Conservation (phyloP, 2,329 filamentous ascomycete species). For the Stemphylium lycopersici region DNA sequence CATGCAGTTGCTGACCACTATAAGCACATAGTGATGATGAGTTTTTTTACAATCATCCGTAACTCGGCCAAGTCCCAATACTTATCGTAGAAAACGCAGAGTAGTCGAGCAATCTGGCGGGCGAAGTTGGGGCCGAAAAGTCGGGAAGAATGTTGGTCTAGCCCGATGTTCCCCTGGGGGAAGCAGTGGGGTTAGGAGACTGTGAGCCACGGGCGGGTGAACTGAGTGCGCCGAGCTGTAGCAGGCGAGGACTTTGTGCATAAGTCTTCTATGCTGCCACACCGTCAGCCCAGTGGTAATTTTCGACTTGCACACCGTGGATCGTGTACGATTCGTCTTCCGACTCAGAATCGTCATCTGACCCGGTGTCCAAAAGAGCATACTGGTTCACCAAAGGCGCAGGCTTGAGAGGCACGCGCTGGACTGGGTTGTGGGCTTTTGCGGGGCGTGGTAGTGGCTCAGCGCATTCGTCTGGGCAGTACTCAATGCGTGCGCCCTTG, state of each 20-base stretch:
- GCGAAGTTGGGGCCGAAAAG: background rate
- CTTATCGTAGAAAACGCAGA: background rate
- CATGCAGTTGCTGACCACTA: background rate
- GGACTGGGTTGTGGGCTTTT: constrained; percentile 15
- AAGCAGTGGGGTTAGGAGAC: background rate
- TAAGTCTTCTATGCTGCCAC: constrained; percentile 22
- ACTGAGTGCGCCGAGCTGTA: background rate
- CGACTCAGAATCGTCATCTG: constrained; percentile 33
- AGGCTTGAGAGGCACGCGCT: constrained; percentile 20
- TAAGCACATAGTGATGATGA: background rate
- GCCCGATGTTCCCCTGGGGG: background rate
- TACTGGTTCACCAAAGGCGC: constrained; percentile 39
- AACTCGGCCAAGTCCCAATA: background rate
- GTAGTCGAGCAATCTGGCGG: too few species aligned
- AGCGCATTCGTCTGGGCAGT: constrained; percentile 74
- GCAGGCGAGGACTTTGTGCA: background rate
- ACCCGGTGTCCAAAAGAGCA: constrained; percentile 37
- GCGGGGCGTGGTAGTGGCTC: constrained; percentile 56
- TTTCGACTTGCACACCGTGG: constrained; percentile 27
- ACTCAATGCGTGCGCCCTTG: constrained; percentile 73
- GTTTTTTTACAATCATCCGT: background rate
- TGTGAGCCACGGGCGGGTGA: background rate
- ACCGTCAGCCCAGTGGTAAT: constrained; percentile 28
- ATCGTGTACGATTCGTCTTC: constrained; percentile 32
- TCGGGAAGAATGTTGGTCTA: background rate